phyloP scores from a whole-genome alignment of 2,329 filamentous ascomycete genomes.

The Trichoderma oligosporum region DNA sequence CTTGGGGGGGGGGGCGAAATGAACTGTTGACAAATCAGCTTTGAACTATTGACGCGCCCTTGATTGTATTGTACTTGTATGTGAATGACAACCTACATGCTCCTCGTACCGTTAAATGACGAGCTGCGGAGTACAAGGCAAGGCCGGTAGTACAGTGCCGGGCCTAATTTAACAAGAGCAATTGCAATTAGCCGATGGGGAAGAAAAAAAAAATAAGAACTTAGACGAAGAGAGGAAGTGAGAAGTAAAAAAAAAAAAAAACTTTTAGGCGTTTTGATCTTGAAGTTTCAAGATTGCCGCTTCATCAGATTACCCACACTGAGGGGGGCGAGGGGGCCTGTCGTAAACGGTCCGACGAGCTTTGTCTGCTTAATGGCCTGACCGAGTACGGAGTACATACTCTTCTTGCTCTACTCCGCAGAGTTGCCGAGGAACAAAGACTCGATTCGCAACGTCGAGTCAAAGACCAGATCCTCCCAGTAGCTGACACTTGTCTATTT shows the following conservation, averaged over 20 bases:
- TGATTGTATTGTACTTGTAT: neutral
- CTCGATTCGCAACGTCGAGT: too few relatives aligned
- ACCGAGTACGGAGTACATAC: neutral
- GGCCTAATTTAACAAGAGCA: neutral
- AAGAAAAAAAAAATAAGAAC: neutral
- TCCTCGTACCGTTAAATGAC: too few relatives aligned
- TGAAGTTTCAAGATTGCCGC: conserved; percentile 5
- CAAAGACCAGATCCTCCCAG: too few relatives aligned
- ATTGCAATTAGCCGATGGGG: neutral
- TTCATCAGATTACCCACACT: neutral
- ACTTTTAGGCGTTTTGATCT: neutral
- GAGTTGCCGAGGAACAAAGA: too few relatives aligned
- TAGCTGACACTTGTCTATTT: too few relatives aligned
- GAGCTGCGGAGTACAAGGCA: neutral
- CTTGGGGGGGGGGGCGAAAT: too few relatives aligned
- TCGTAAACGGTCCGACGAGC: conserved; percentile 1
- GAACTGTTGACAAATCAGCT: too few relatives aligned
- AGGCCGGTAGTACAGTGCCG: too few relatives aligned
- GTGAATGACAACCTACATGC: neutral
- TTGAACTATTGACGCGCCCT: too few relatives aligned
- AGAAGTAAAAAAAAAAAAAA: neutral
- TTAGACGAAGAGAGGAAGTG: too few relatives aligned
- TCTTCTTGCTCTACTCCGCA: neutral
- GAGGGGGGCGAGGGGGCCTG: neutral
- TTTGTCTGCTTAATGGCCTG: neutral